Percentiles rank a stretch among this genome's conserved stretches.
phyloP scores from a whole-genome alignment of 2,329 filamentous ascomycete species.

The Fusarium keratoplasticum region DNA sequence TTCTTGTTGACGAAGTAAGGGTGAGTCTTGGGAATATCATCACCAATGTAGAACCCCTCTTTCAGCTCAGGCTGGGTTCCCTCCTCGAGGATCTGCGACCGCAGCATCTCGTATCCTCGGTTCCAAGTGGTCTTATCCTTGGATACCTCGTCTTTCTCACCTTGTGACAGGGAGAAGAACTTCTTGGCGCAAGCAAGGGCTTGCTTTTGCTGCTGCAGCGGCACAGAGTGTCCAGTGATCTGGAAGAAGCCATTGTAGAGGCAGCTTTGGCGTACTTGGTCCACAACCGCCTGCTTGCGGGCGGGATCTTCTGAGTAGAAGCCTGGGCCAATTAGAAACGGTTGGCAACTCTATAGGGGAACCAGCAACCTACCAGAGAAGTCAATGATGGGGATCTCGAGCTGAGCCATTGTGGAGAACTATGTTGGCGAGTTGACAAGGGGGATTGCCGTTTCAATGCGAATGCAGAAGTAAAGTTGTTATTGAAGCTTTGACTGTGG shows the following conservation, averaged over 20 bases:
- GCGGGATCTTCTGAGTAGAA: constrained; percentile 36
- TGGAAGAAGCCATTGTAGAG: constrained; percentile 65
- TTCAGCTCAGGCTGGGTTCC: constrained; percentile 60
- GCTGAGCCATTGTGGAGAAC: constrained; percentile 20
- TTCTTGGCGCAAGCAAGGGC: constrained; percentile 55
- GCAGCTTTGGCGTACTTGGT: constrained; percentile 55
- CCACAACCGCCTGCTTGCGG: constrained; percentile 41
- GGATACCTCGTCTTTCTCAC: constrained; percentile 57
- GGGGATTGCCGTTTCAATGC: not conserved
- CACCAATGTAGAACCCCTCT: constrained; percentile 52
- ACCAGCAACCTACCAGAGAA: constrained; percentile 38
- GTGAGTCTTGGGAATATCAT: constrained; percentile 55
- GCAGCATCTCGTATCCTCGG: constrained; percentile 62
- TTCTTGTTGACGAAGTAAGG: constrained; percentile 56
- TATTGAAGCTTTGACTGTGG: not conserved
- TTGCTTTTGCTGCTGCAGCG: constrained; percentile 52
- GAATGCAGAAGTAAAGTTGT: not conserved
- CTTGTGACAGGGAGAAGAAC: constrained; percentile 61
- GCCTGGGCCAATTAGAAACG: constrained; percentile 10
- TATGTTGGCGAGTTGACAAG: not conserved
- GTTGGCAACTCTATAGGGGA: not conserved
- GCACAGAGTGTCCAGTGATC: constrained; percentile 60
- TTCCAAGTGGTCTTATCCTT: constrained; percentile 54
- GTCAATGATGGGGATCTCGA: constrained; percentile 45
- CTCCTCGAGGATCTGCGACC: constrained; percentile 58